Percentiles rank a stretch among this genome's conserved stretches.
Evolutionary conservation across 768 basidiomycete species (phyloP).

Genomic region (Leccinellum rugosiceps): DNA sequence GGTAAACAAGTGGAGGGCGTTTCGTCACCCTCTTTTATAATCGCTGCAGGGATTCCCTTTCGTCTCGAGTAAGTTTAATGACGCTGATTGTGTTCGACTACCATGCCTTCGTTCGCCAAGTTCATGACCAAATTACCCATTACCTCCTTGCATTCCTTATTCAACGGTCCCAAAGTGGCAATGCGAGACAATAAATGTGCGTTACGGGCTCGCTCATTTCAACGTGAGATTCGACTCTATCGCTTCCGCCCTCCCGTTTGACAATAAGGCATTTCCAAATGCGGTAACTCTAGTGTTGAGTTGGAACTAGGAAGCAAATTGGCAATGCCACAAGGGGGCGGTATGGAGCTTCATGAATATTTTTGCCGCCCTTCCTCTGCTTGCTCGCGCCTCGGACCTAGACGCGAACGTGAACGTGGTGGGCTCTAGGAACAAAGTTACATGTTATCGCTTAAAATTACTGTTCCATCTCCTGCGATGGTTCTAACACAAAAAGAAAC

Average conservation of each 20-base stretch:
- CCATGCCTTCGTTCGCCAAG: not conserved
- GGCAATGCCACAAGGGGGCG: not conserved
- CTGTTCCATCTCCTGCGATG: not conserved
- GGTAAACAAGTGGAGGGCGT: not conserved
- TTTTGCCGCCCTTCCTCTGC: not conserved
- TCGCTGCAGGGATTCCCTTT: not conserved
- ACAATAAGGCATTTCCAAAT: conserved; percentile 24
- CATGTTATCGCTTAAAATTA: not conserved
- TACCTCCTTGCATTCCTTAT: not conserved
- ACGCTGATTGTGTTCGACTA: not conserved
- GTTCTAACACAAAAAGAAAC: conserved; percentile 7
- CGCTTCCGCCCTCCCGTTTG: not conserved
- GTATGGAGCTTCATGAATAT: not conserved
- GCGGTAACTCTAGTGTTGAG: conserved; percentile 18
- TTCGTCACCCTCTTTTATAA: conserved; percentile 18
- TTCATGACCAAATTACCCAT: not conserved
- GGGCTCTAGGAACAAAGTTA: not conserved
- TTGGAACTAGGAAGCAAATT: not conserved
- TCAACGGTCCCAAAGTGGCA: conserved; percentile 3
- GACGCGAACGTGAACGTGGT: not conserved
- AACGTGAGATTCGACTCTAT: conserved; percentile 7
- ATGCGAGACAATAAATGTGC: conserved; percentile 21
- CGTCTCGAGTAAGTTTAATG: not conserved
- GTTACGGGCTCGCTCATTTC: not conserved
- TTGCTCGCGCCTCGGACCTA: not conserved